Evolutionary conservation across 441 rosid genomes (phyloP).

Genomic region (Iberis amara): DNA sequence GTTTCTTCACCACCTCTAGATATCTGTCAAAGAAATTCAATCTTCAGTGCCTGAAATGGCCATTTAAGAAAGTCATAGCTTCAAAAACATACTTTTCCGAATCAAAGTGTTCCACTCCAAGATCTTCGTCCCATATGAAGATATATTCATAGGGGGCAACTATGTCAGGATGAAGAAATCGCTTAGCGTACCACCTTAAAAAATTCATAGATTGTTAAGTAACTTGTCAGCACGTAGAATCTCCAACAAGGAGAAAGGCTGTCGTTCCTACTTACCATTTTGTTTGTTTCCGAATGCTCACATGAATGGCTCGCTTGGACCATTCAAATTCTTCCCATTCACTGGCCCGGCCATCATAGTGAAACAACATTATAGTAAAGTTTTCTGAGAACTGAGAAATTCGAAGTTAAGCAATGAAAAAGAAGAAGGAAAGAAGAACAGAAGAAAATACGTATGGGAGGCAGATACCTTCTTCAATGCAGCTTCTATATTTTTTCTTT

Average conservation of each 20-base stretch:
- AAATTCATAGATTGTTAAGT: slow-evolving; percentile 19
- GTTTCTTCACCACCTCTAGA: slow-evolving; percentile 64
- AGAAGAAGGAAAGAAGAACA: neutral
- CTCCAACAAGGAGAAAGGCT: slow-evolving; percentile 8
- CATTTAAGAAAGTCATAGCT: neutral
- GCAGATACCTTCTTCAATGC: slow-evolving; percentile 67
- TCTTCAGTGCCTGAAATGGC: slow-evolving; percentile 10
- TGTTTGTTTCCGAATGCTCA: slow-evolving; percentile 69
- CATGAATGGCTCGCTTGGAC: slow-evolving; percentile 81
- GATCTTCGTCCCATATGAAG: slow-evolving; percentile 95
- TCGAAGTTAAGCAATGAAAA: slow-evolving; percentile 9
- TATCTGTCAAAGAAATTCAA: slow-evolving; percentile 41
- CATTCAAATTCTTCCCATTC: slow-evolving; percentile 82
- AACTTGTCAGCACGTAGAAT: slow-evolving; percentile 9
- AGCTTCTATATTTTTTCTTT: slow-evolving; percentile 63
- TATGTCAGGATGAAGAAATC: slow-evolving; percentile 86
- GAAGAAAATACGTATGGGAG: neutral
- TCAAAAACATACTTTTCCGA: slow-evolving; percentile 52
- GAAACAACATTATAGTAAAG: slow-evolving; percentile 75
- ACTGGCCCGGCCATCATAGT: slow-evolving; percentile 71
- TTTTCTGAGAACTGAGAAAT: slow-evolving; percentile 72
- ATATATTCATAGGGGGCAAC: slow-evolving; percentile 77
- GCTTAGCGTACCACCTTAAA: slow-evolving; percentile 87
- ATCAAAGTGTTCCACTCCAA: slow-evolving; percentile 75
- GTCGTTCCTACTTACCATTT: slow-evolving; percentile 52